phyloP scores from a whole-genome alignment of 805 yeast genomes.

The Lachancea dasiensis region DNA sequence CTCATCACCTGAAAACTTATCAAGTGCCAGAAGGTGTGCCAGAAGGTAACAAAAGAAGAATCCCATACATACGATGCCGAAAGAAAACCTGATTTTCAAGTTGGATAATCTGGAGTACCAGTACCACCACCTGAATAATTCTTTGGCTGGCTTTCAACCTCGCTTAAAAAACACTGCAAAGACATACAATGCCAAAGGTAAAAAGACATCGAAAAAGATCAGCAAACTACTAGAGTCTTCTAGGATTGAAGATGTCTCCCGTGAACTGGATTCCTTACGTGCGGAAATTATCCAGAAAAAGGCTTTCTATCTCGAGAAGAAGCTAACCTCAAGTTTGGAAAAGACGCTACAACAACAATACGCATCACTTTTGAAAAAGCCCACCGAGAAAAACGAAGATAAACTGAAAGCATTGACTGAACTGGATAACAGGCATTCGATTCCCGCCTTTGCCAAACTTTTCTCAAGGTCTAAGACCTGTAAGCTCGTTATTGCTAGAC shows the following conservation, averaged over 20 bases:
- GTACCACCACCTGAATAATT: slow-evolving; percentile 25
- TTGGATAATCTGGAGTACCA: slow-evolving; percentile 33
- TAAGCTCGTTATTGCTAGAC: slow-evolving; percentile 19
- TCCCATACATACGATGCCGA: slow-evolving; percentile 31
- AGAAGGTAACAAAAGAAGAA: too few relatives aligned
- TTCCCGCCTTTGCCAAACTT: slow-evolving; percentile 19
- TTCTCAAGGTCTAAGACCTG: slow-evolving; percentile 25
- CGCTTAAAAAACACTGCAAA: slow-evolving; percentile 28
- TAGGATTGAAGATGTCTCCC: slow-evolving; percentile 11
- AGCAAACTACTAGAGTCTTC: slow-evolving; percentile 18
- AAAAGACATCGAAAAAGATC: slow-evolving; percentile 25
- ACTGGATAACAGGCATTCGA: slow-evolving; percentile 11
- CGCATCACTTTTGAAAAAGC: slow-evolving; percentile 5
- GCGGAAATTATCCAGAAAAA: slow-evolving; percentile 26
- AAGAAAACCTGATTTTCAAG: slow-evolving; percentile 31
- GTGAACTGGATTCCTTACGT: slow-evolving; percentile 18
- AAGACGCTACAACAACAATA: slow-evolving; percentile 10
- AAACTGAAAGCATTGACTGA: slow-evolving; percentile 12
- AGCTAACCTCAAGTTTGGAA: slow-evolving; percentile 12
- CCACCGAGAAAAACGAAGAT: slow-evolving; percentile 9
- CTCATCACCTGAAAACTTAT: not conserved
- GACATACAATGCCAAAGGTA: slow-evolving; percentile 30
- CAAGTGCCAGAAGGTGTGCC: too few relatives aligned
- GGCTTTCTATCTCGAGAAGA: slow-evolving; percentile 23
- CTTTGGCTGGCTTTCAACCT: slow-evolving; percentile 28